These are phyloP conservation scores for Iris pallida DNA, from an alignment of 116 monocot species.

Conservation along the genomic window DNA sequence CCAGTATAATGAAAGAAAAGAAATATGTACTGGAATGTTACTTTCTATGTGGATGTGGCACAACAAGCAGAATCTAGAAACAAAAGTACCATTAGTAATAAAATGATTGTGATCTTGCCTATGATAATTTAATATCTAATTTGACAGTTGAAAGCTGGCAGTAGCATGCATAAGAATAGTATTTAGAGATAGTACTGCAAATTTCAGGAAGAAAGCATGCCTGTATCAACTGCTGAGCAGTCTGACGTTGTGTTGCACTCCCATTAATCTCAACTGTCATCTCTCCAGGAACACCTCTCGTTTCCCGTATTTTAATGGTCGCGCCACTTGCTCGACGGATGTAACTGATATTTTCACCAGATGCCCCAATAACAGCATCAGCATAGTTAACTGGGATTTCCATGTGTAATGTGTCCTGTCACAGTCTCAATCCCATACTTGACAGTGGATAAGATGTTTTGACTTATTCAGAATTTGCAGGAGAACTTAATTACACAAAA, in stretches of 20 bases:
- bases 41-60: background rate
- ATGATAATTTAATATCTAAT: background rate
- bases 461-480: background rate
- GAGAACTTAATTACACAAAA: background rate
- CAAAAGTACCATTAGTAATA: background rate
- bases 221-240: slow-evolving; percentile 89
- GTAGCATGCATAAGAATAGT: background rate
- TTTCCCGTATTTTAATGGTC: slow-evolving; percentile 86
- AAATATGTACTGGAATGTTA: background rate
- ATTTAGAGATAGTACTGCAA: background rate
- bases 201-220: slow-evolving; percentile 10
- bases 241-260: slow-evolving; percentile 69
- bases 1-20: no score
- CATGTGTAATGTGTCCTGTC: slow-evolving; percentile 83
- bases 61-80: background rate
- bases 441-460: no score
- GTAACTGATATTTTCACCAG: slow-evolving; percentile 92
- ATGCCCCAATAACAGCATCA: slow-evolving; percentile 96
- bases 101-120: background rate
- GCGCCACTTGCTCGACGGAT: slow-evolving; percentile 95
- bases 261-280: slow-evolving; percentile 96
- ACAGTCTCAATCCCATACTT: background rate
- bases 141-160: background rate
- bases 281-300: slow-evolving; percentile 70
- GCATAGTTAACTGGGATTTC: slow-evolving; percentile 90